Conservation (phyloP, 2,329 filamentous ascomycete species). For the Diaporthe humulicola region DNA sequence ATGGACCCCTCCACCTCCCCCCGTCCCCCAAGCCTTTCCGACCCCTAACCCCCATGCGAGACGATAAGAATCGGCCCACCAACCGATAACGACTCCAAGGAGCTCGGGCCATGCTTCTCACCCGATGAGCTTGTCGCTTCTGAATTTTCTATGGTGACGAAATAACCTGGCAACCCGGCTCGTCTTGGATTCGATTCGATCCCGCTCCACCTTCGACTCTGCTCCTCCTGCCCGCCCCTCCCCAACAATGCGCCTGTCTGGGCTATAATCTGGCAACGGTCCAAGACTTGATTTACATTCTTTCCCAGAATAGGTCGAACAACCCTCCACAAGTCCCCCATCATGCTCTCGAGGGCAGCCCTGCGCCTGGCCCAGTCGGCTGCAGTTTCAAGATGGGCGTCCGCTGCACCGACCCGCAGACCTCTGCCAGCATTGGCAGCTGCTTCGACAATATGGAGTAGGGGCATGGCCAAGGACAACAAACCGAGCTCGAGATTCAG, state of each 20-base stretch:
- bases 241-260: conserved; percentile 8
- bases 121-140: conserved; percentile 9
- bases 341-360: conserved; percentile 56
- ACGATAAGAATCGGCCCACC: neutral
- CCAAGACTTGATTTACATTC: neutral
- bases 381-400: conserved; percentile 47
- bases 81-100: neutral
- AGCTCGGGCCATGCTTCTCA: neutral
- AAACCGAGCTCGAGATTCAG: conserved; percentile 45
- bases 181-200: conserved; percentile 28
- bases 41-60: neutral
- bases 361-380: conserved; percentile 53
- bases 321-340: conserved; percentile 34
- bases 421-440: conserved; percentile 43
- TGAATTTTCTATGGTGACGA: conserved; percentile 37
- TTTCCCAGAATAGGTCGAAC: neutral
- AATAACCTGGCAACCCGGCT: conserved; percentile 32
- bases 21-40: no score
- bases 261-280: conserved; percentile 28
- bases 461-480: conserved; percentile 59
- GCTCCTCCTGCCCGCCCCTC: neutral
- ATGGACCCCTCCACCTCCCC: no score
- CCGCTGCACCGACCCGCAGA: conserved; percentile 46
- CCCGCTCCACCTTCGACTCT: conserved; percentile 7
- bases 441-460: conserved; percentile 55